Conservation (phyloP, 1,284 basidiomycete species). For the Ganoderma boninense region DNA sequence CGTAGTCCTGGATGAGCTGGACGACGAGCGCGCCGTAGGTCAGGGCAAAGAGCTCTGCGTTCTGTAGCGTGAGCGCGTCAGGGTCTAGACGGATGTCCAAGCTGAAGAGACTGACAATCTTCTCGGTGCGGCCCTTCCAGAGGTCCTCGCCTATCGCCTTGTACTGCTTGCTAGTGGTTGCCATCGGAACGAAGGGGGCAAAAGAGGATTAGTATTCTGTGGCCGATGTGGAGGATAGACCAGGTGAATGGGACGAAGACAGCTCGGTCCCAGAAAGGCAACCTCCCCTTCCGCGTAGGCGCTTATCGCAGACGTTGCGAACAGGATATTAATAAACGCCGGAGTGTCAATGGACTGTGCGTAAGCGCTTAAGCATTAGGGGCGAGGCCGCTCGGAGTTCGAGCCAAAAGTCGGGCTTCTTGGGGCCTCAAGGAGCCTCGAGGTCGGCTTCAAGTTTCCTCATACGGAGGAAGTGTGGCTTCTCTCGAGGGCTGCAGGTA, state of each 20-base stretch:
- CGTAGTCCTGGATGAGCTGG: conserved; percentile 98
- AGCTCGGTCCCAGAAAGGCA: conserved; percentile 4
- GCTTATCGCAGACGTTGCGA: neutral
- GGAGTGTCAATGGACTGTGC: neutral
- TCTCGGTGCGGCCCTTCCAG: conserved; percentile 91
- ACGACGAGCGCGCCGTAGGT: conserved; percentile 98
- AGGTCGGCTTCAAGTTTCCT: conserved; percentile 2
- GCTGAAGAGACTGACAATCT: conserved; percentile 70
- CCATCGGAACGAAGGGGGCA: conserved; percentile 49
- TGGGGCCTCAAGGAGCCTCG: neutral
- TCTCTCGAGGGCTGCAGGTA: neutral
- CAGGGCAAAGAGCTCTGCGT: conserved; percentile 95
- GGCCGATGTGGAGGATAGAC: neutral
- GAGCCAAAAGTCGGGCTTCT: neutral
- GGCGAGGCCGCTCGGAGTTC: neutral
- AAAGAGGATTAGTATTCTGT: neutral
- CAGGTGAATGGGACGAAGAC: neutral
- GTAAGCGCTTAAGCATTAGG: too few species aligned
- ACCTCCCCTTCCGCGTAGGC: neutral
- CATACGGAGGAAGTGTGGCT: conserved; percentile 8
- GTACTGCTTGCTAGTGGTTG: conserved; percentile 80
- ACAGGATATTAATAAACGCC: neutral
- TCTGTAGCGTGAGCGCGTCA: conserved; percentile 58
- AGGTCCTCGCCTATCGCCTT: conserved; percentile 89
- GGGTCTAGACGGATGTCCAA: conserved; percentile 22